Percentiles rank a stretch among this genome's conserved stretches.
These are phyloP conservation scores for Xylariaceae sp. DNA, from an alignment of 2,329 filamentous ascomycete species.

Conservation along the genomic window DNA sequence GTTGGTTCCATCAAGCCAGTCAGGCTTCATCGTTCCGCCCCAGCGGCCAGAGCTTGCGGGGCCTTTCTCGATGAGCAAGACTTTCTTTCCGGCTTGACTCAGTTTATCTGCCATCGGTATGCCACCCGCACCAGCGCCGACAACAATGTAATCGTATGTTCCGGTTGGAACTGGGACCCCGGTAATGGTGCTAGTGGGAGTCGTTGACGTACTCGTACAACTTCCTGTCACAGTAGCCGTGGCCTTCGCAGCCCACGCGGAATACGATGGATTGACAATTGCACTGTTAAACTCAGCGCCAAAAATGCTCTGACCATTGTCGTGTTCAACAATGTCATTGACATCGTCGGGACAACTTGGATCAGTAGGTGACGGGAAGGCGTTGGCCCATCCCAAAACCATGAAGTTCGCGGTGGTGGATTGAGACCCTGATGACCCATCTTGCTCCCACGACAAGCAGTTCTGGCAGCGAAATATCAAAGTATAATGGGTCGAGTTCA, in stretches of 20 bases:
- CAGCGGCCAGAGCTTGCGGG: conserved; percentile 61
- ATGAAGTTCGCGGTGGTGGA: conserved; percentile 42
- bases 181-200: conserved; percentile 26
- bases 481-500: conserved; percentile 56
- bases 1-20: conserved; percentile 59
- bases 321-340: conserved; percentile 47
- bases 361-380: conserved; percentile 40
- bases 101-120: conserved; percentile 58
- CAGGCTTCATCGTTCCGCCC: conserved; percentile 56
- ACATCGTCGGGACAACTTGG: conserved; percentile 41
- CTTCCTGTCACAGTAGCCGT: conserved; percentile 36
- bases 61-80: conserved; percentile 60
- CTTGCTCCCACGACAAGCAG: conserved; percentile 52
- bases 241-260: conserved; percentile 41
- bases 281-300: conserved; percentile 38
- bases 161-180: conserved; percentile 35
- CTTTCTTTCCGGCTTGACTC: conserved; percentile 60
- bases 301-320: conserved; percentile 53
- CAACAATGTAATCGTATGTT: conserved; percentile 59
- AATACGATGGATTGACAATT: conserved; percentile 39
- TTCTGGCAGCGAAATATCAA: conserved; percentile 63
- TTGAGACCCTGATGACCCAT: conserved; percentile 39
- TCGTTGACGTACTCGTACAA: conserved; percentile 28
- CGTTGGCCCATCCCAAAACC: conserved; percentile 55
- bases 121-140: conserved; percentile 57